Percentiles rank a stretch among this genome's conserved stretches.
Evolutionary conservation across 1,284 basidiomycete genomes (phyloP).

Genomic region (Cerioporus squamosus): DNA sequence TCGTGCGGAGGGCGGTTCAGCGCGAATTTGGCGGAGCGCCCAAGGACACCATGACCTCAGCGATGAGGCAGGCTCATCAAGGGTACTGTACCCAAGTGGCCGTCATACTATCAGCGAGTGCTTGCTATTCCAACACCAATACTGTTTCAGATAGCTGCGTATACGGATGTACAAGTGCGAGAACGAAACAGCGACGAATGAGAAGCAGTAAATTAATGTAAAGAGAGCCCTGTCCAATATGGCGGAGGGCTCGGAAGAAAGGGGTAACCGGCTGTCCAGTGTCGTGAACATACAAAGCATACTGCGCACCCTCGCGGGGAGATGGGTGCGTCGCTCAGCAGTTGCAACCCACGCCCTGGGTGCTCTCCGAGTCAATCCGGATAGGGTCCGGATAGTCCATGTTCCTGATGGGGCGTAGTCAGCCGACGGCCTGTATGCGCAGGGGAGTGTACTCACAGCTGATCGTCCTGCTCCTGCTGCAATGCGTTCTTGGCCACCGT

Average conservation of each 20-base stretch:
- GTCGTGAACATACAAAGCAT: constrained; percentile 17
- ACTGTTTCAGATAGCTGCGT: constrained; percentile 27
- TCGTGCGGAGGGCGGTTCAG: not conserved
- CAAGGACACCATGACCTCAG: constrained; percentile 22
- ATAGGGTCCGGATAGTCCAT: constrained; percentile 99
- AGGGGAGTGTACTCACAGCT: constrained; percentile 66
- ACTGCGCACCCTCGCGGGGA: constrained; percentile 7
- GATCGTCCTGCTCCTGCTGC: constrained; percentile 96
- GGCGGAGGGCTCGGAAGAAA: constrained; percentile 19
- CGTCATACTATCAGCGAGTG: not conserved
- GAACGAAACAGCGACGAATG: constrained; percentile 22
- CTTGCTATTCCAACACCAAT: constrained; percentile 23
- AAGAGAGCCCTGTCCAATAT: constrained; percentile 16
- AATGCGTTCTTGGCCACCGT: constrained; percentile 99
- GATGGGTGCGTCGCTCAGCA: constrained; percentile 56
- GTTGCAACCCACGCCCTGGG: constrained; percentile 92
- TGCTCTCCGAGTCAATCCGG: constrained; percentile 92
- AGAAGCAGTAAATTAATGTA: constrained; percentile 30
- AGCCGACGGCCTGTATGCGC: not conserved
- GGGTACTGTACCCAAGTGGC: too few relatives aligned
- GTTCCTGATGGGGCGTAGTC: constrained; percentile 59
- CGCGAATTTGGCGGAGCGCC: constrained; percentile 16
- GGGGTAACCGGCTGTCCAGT: constrained; percentile 30
- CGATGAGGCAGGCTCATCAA: not conserved
- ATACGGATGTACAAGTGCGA: constrained; percentile 30